Evolutionary conservation across 495 filamentous ascomycete species (phyloP), one percentile per base, ranked within the genome.

Genomic region (Parachaetomium inaequale): DNA sequence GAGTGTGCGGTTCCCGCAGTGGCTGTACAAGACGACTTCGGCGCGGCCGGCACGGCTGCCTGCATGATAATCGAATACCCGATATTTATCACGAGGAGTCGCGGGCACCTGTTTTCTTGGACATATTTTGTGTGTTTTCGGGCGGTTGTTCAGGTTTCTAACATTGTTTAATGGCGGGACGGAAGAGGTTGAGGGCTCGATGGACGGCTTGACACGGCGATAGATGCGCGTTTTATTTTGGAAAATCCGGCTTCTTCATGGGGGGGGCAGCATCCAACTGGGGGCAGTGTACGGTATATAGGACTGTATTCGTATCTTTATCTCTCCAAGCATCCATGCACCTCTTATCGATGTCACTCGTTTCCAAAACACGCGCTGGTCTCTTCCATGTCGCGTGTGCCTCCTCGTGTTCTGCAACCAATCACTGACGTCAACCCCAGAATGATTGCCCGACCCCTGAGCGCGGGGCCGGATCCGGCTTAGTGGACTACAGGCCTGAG

Each of bases 1-100:
- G 0, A 81, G 79, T 53, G 74, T 86, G 32, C 74, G 67, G 59
- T 78, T 86, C 65, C 69, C 80, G 25, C 74, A 74, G 50, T 85
- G 84, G 84, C 51, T 81, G 38, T 84, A 84, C 68, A 70, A 65
- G 45, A 76, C 69, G 63, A 57, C 67, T 29, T 26, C 58, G 31
- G 26, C 26, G n/a, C 52, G 51, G 42, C 62, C 63, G 25, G 54
- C 19, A 31, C 55, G 55, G 46, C 36, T 67, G 38, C 64, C 67
- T 29, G 58, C 63, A 36, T 64, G 58, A 68, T 49, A 40, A 15
- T 17, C 17, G 2, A 15, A 3, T 2, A 17, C 21, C 17, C 14
- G 36, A 3, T 2, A 17, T 31, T 31, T 56, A 10, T 12, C n/a
- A 21, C 4, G 31, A n/a, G n/a, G n/a, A n/a, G n/a, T n/a, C n/a